These are phyloP conservation scores for Gentiana macrophylla DNA, from an alignment of 257 asterid genomes.

Conservation along the genomic window DNA sequence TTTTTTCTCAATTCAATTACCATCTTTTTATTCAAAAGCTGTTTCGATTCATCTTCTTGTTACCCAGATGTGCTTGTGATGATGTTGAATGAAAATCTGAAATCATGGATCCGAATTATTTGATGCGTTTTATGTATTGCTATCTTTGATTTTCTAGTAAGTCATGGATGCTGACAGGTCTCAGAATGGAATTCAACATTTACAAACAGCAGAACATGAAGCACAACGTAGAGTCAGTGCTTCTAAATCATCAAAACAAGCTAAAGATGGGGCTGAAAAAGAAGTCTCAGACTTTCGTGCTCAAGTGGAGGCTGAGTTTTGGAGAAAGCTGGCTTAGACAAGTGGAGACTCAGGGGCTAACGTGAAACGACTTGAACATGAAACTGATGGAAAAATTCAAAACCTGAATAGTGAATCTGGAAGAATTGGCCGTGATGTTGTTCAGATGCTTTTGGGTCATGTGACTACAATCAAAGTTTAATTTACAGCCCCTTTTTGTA, in stretches of 20 bases:
- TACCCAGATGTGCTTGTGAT: too few relatives aligned
- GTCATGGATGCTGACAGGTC: constrained; percentile 28
- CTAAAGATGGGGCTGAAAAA: constrained; percentile 91
- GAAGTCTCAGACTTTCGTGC: constrained; percentile 87
- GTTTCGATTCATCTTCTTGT: too few relatives aligned
- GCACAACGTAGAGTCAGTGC: constrained; percentile 31
- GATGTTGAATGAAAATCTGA: too few relatives aligned
- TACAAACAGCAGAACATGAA: constrained; percentile 34
- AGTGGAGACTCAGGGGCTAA: constrained; percentile 65
- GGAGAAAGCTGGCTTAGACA: constrained; percentile 60
- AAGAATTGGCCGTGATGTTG: constrained; percentile 62
- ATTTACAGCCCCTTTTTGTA: constrained; percentile 2
- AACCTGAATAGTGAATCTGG: constrained; percentile 61
- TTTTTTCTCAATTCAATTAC: too few relatives aligned
- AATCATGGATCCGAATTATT: too few relatives aligned
- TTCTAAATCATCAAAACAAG: constrained; percentile 51
- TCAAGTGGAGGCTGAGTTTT: constrained; percentile 82
- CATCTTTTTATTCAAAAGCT: too few relatives aligned
- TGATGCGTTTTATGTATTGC: too few relatives aligned
- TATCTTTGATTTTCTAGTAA: constrained; percentile 1
- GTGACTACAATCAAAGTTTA: constrained; percentile 70
- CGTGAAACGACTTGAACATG: constrained; percentile 83
- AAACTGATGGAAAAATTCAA: constrained; percentile 55
- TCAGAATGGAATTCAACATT: constrained; percentile 30
- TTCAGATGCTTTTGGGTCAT: constrained; percentile 81